A percentile compares a stretch with the other conserved stretches of the same genome.
These are phyloP conservation scores for Trametes pubescens DNA, from an alignment of 1,284 basidiomycete genomes.

Conservation along the genomic window DNA sequence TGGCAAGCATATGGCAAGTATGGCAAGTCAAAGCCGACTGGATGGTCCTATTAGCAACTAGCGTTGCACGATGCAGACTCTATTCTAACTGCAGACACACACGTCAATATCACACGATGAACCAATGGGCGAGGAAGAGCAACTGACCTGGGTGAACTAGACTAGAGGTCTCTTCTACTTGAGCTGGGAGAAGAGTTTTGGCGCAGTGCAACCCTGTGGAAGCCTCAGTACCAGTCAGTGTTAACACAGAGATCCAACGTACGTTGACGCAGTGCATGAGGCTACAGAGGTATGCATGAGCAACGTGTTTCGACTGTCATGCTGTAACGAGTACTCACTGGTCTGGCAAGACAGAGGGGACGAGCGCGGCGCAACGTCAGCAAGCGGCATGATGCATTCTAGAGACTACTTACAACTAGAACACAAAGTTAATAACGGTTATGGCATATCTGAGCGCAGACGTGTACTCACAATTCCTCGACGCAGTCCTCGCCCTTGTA, in stretches of 20 bases:
- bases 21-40: background rate
- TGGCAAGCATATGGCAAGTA: background rate
- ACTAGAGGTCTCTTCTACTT: slow-evolving; percentile 45
- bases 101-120: background rate
- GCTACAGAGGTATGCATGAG: slow-evolving; percentile 47
- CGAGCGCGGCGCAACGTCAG: slow-evolving; percentile 14
- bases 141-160: slow-evolving; percentile 7
- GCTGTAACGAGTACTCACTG: slow-evolving; percentile 39
- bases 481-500: slow-evolving; percentile 92
- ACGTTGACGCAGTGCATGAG: slow-evolving; percentile 93
- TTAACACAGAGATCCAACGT: slow-evolving; percentile 41
- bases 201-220: slow-evolving; percentile 73
- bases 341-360: slow-evolving; percentile 14
- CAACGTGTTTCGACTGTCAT: slow-evolving; percentile 41
- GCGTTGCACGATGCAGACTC: background rate
- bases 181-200: slow-evolving; percentile 80
- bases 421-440: background rate
- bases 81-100: background rate
- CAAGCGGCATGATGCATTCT: background rate
- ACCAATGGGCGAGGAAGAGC: background rate
- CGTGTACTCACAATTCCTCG: slow-evolving; percentile 78
- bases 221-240: slow-evolving; percentile 22
- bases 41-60: slow-evolving; percentile 11
- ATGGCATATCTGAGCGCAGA: background rate
- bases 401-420: slow-evolving; percentile 26